Evolutionary conservation across 2,329 filamentous ascomycete genomes (phyloP).

Genomic region (Arthrobotrys conoides): DNA sequence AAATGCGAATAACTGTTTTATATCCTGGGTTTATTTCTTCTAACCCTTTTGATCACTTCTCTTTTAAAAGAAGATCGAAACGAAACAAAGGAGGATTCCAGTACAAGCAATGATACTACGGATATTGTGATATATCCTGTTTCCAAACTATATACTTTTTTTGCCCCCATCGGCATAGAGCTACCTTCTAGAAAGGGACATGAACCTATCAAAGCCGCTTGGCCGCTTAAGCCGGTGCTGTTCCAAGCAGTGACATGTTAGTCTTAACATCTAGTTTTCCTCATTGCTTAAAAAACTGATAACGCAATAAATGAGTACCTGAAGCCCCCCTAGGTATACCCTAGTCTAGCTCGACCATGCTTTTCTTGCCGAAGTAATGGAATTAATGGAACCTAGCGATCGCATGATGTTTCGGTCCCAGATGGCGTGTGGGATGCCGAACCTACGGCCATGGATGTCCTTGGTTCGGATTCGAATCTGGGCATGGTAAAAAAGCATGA

Average conservation of each 20-base stretch:
- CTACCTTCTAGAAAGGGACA: slow-evolving; percentile 39
- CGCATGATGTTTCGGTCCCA: slow-evolving; percentile 55
- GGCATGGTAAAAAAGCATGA: neutral
- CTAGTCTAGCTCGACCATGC: slow-evolving; percentile 33
- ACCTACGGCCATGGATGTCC: slow-evolving; percentile 33
- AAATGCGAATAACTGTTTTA: slow-evolving; percentile 1
- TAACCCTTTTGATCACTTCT: neutral
- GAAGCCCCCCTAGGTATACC: neutral
- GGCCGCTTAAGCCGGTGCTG: neutral
- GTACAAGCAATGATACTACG: neutral
- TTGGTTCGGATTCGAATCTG: slow-evolving; percentile 24
- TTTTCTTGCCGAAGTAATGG: slow-evolving; percentile 41
- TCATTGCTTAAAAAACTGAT: slow-evolving; percentile 24
- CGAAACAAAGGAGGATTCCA: slow-evolving; percentile 2
- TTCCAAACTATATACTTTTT: neutral
- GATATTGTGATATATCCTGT: neutral
- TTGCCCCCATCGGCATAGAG: neutral
- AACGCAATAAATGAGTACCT: slow-evolving; percentile 39
- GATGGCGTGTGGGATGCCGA: slow-evolving; percentile 33
- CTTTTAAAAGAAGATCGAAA: slow-evolving; percentile 5
- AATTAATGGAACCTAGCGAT: slow-evolving; percentile 32
- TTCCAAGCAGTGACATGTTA: neutral
- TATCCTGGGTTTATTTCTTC: neutral
- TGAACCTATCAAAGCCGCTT: slow-evolving; percentile 11
- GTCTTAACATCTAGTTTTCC: neutral